Conservation (phyloP, 129 eudicot genomes). For the Flaveria ramosissima region DNA sequence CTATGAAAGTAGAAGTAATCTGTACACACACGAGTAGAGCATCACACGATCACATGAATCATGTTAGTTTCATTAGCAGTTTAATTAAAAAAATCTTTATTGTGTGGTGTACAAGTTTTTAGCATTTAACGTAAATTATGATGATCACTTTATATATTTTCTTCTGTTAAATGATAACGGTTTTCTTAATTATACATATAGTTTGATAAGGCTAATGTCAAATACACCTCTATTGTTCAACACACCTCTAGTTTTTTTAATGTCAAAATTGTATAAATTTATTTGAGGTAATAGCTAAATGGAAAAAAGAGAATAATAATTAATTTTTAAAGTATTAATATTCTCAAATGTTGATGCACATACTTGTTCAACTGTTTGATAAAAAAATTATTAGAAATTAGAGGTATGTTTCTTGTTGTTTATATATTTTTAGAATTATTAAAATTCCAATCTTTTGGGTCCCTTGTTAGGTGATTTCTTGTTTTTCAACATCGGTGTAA, state of each 20-base stretch:
- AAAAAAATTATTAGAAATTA: neutral
- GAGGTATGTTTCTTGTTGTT: neutral
- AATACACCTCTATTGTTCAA: too few species aligned
- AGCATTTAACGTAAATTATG: neutral
- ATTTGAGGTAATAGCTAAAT: too few species aligned
- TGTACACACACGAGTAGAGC: neutral
- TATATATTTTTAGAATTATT: neutral
- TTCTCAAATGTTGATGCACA: too few species aligned
- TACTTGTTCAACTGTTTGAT: too few species aligned
- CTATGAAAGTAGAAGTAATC: neutral
- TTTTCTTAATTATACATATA: neutral
- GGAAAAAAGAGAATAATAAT: too few species aligned
- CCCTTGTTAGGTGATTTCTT: conserved; percentile 1
- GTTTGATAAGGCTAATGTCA: too few species aligned
- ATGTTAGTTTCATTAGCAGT: neutral
- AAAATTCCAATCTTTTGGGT: neutral
- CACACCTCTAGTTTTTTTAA: too few species aligned
- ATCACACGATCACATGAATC: conserved; percentile 22
- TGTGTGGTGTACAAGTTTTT: neutral
- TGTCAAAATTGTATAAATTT: too few species aligned
- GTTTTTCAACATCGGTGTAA: neutral
- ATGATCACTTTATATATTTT: neutral
- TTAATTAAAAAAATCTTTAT: neutral
- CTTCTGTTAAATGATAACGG: neutral
- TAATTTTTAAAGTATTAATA: too few species aligned